A percentile compares a stretch with the other conserved stretches of the same genome.
Conservation (phyloP, 2,329 filamentous ascomycete species). For the Metarhizium humberi region DNA sequence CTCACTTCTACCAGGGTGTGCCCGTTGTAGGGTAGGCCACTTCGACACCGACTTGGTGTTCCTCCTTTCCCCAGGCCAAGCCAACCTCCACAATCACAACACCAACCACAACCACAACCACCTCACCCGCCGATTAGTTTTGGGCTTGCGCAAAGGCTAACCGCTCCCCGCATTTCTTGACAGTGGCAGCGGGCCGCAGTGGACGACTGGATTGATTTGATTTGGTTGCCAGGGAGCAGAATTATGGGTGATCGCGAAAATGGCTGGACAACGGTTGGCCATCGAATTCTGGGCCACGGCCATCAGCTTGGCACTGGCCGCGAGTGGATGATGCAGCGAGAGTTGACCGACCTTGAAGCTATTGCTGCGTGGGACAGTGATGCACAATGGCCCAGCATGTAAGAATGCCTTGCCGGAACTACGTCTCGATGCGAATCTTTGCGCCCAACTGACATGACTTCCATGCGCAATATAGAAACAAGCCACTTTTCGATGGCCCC, state of each 20-base stretch:
- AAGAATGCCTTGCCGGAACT: slow-evolving; percentile 8
- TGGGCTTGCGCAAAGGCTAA: background rate
- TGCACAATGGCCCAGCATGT: slow-evolving; percentile 25
- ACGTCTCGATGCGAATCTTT: background rate
- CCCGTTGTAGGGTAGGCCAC: background rate
- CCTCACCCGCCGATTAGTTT: background rate
- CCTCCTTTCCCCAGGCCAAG: background rate
- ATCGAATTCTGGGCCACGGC: slow-evolving; percentile 12
- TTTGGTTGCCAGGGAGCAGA: background rate
- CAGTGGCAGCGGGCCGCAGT: background rate
- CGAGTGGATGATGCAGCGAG: slow-evolving; percentile 19
- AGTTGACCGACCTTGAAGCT: slow-evolving; percentile 18
- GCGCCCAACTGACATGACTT: background rate
- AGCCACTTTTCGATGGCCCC: slow-evolving; percentile 18
- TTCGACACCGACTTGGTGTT: background rate
- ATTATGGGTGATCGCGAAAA: slow-evolving; percentile 20
- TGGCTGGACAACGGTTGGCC: slow-evolving; percentile 25
- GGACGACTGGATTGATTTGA: background rate
- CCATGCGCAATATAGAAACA: slow-evolving; percentile 14
- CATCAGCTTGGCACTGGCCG: slow-evolving; percentile 9
- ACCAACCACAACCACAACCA: background rate
- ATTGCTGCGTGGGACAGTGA: slow-evolving; percentile 23
- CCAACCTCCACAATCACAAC: background rate
- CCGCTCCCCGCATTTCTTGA: background rate
- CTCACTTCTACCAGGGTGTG: background rate